A percentile compares a stretch with the other conserved stretches of the same genome.
phyloP scores from a whole-genome alignment of 176 grass and related monocot genomes.

The Bromus sterilis region DNA sequence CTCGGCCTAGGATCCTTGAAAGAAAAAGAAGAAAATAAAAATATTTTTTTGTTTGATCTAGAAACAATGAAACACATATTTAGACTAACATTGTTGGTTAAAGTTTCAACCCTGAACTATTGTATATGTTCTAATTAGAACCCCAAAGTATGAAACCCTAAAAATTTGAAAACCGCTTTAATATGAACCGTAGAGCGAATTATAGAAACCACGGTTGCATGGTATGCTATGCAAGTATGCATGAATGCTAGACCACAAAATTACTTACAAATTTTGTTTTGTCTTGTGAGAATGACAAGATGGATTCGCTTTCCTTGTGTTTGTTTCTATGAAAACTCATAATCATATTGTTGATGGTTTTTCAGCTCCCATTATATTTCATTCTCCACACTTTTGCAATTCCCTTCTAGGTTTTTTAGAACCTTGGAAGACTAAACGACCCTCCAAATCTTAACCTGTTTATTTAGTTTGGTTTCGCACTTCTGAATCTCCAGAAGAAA shows the following conservation, averaged over 20 bases:
- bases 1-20: neutral
- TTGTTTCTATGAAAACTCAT: neutral
- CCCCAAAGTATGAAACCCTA: neutral
- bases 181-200: neutral
- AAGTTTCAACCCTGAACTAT: neutral
- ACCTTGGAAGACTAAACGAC: neutral
- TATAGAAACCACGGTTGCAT: neutral
- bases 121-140: neutral
- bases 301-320: neutral
- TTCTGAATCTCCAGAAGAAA: neutral
- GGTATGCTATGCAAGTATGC: neutral
- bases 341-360: neutral
- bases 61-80: neutral
- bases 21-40: neutral
- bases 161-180: neutral
- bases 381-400: neutral
- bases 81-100: neutral
- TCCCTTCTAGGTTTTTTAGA: too few species aligned
- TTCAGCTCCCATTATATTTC: neutral
- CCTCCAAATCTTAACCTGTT: neutral
- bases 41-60: neutral
- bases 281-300: neutral
- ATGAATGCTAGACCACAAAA: neutral
- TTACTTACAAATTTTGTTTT: neutral
- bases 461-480: neutral